Base-by-base conservation (phyloP, 768 basidiomycete species). In the Amanita pseudoporphyria region DNA sequence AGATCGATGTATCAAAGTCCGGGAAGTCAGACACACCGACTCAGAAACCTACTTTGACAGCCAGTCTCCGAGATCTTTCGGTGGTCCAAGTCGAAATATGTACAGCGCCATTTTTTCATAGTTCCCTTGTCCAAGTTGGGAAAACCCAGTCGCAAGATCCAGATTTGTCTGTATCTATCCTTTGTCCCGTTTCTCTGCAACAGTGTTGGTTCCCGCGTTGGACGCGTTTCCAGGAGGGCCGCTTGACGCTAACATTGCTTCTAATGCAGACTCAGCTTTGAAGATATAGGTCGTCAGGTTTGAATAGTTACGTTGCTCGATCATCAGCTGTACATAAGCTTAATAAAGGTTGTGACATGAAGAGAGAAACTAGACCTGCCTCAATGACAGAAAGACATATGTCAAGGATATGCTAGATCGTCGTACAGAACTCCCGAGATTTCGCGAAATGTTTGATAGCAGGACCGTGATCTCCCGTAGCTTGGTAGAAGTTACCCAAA, bases 381-480 rank as follows among this genome's bases (percentile, higher is more conserved):
- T n/a, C n/a, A n/a, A n/a, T n/a, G n/a, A n/a, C n/a, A n/a, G n/a
- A n/a, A n/a, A n/a, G n/a, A n/a, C 87, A 92, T 82, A 93, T 90
- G 50, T 97, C 95, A 2, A 97, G 74, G 16, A 94, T 81, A 56
- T 97, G 93, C 56, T 87, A 81, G 50, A 83, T 84, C 9, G 90
- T 89, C 13, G 89, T 84, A 63, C 92, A 93, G 66, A 81, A 96
- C 62, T 98, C 95, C 51, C 94, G 81, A 10, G 84, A 87, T 59
- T 93, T 92, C n/a, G n/a, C n/a, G n/a, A n/a, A n/a, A n/a, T n/a
- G n/a, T n/a, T n/a, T n/a, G n/a, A n/a, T n/a, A n/a, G n/a, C n/a
- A n/a, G n/a, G n/a, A n/a, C n/a, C n/a, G n/a, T n/a, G n/a, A n/a
- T n/a, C n/a, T n/a, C n/a, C n/a, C n/a, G n/a, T n/a, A n/a, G n/a